phyloP scores from a whole-genome alignment of 805 yeast species.

The Dipodascus geniculatus region DNA sequence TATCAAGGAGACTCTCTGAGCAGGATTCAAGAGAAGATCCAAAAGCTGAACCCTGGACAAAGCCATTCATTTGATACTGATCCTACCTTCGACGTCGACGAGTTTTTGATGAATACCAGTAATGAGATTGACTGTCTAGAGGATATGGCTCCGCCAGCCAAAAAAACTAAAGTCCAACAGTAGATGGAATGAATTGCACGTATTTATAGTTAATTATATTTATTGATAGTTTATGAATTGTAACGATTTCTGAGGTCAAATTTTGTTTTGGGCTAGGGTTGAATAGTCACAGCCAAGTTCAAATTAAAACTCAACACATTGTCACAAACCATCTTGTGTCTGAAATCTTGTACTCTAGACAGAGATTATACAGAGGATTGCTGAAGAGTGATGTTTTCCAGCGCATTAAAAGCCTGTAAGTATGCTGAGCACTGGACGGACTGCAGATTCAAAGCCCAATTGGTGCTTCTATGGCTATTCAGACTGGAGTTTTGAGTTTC shows the following conservation, averaged over 20 bases:
- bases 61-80: constrained; percentile 2
- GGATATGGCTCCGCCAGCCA: not conserved
- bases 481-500: not conserved
- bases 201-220: not conserved
- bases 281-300: not conserved
- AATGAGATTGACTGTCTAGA: not conserved
- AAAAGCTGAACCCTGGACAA: constrained; percentile 8
- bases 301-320: not conserved
- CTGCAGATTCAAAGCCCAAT: too few relatives aligned
- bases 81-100: constrained; percentile 17
- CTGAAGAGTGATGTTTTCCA: constrained; percentile 12
- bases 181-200: too few relatives aligned
- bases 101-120: constrained; percentile 16
- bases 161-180: not conserved
- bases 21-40: constrained; percentile 24
- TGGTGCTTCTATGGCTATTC: too few relatives aligned
- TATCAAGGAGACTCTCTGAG: constrained; percentile 20
- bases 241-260: too few relatives aligned
- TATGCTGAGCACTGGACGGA: too few relatives aligned
- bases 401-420: constrained; percentile 17
- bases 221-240: not conserved
- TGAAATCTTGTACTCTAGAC: not conserved
- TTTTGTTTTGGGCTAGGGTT: not conserved
- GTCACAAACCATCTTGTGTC: not conserved
- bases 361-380: too few relatives aligned